Percentiles rank a stretch among this genome's conserved stretches.
Conservation (phyloP, 345 rosid genomes). For the Ceriops decandra region DNA sequence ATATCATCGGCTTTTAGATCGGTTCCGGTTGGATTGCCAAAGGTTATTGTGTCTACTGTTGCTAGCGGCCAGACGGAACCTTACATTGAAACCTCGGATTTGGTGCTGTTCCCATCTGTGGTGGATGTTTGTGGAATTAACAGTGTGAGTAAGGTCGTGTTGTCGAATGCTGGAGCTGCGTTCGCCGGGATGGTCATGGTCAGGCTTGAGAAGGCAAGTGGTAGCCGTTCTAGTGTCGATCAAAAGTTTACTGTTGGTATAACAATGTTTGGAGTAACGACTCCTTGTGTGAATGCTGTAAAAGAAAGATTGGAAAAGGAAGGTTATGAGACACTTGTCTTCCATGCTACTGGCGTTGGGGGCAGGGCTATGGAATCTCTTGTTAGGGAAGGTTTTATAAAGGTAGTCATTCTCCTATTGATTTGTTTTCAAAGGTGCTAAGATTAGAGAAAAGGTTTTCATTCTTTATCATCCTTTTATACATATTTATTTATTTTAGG, state of each 20-base stretch:
- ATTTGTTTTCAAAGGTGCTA: neutral
- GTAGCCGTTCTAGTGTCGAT: slow-evolving; percentile 7
- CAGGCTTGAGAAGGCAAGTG: slow-evolving; percentile 29
- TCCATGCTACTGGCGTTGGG: slow-evolving; percentile 94
- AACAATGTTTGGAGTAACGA: slow-evolving; percentile 96
- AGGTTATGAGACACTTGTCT: slow-evolving; percentile 83
- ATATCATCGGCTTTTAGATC: slow-evolving; percentile 64
- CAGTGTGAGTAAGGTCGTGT: slow-evolving; percentile 71
- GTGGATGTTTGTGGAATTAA: slow-evolving; percentile 92
- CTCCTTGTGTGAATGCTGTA: slow-evolving; percentile 71
- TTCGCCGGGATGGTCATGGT: slow-evolving; percentile 88
- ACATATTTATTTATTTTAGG: slow-evolving; percentile 35
- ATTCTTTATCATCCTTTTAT: neutral
- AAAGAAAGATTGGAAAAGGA: slow-evolving; percentile 54
- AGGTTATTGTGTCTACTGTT: slow-evolving; percentile 82
- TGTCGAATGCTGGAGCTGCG: slow-evolving; percentile 86
- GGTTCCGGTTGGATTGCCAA: slow-evolving; percentile 75
- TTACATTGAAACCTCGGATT: slow-evolving; percentile 78
- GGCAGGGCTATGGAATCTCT: slow-evolving; percentile 94
- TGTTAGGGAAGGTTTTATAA: slow-evolving; percentile 71
- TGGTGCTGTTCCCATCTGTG: slow-evolving; percentile 73
- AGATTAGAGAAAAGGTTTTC: neutral
- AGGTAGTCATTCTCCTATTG: slow-evolving; percentile 39
- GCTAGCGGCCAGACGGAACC: slow-evolving; percentile 83
- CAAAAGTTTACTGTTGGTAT: slow-evolving; percentile 60